phyloP scores from a whole-genome alignment of 116 monocot genomes.

The Cymodocea nodosa region DNA sequence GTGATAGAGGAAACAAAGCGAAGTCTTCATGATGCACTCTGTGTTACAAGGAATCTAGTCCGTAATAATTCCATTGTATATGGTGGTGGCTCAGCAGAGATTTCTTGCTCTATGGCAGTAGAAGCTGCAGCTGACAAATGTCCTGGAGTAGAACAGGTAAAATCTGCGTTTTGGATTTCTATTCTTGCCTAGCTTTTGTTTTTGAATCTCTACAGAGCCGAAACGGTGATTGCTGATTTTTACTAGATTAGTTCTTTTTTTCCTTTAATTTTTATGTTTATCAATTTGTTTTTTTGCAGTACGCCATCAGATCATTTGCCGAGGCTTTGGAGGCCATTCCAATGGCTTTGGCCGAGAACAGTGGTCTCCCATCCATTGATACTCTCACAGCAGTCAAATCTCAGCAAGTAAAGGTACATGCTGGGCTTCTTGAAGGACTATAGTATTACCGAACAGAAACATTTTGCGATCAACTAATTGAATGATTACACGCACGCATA shows the following conservation, averaged over 20 bases:
- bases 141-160: constrained; percentile 95
- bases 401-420: constrained; percentile 83
- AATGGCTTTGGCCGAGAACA: constrained; percentile 87
- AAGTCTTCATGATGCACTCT: constrained; percentile 88
- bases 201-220: too few species aligned
- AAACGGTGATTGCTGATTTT: too few species aligned
- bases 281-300: constrained; percentile 5
- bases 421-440: background rate
- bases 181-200: background rate
- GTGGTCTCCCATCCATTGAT: constrained; percentile 78
- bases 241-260: too few species aligned
- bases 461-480: too few species aligned
- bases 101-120: constrained; percentile 83
- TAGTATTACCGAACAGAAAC: background rate
- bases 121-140: constrained; percentile 83
- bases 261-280: too few species aligned
- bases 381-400: constrained; percentile 81
- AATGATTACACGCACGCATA: too few species aligned
- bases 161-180: background rate
- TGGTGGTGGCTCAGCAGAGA: constrained; percentile 96
- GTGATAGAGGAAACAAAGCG: constrained; percentile 96
- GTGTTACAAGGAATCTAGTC: constrained; percentile 89
- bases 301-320: constrained; percentile 28
- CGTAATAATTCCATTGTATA: constrained; percentile 96
- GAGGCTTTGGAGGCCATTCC: constrained; percentile 41